Evolutionary conservation across 164 flowering plant genomes (phyloP), one percentile per base, ranked within the genome.

Genomic region (Hamamelis virginiana): DNA sequence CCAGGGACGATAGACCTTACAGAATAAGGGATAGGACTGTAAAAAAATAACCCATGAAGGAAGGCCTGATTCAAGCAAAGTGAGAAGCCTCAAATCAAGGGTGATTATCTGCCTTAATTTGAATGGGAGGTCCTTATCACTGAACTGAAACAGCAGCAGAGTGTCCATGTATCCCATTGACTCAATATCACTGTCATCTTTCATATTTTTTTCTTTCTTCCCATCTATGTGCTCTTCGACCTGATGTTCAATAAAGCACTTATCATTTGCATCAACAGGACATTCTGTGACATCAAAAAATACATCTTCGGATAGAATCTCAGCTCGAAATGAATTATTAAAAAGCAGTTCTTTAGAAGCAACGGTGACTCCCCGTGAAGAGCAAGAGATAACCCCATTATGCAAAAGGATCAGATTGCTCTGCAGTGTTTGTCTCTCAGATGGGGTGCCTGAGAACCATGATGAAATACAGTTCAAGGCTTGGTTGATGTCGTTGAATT

Each of bases 21-120:
- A 62, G 51, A 75, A 72, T 64, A 75, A 47, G 44, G 81, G 81
- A 69, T 78, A 78, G 3, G 81, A 78, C 50, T 75, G 81, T 15
- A 78, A 59, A 71, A 78, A 78, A 53, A 78, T 72, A 59, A 78
- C 81, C 81, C 81, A 78, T 56, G 76, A 47, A n/a, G 81, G 81
- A 59, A 78, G 78, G 19, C 81, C 78, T 8, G 74, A 72, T 66
- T 78, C 81, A 1, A 78, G 74, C 66, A 75, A 68, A 9, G 76
- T 67, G 44, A 78, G 76, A 66, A 78, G 78, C 72, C 76, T 66
- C 64, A 72, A 58, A 73, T 72, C 69, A 9, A 69, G 70, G 9
- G 74, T 78, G 58, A 78, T 78, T 57, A 78, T 72, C 51, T 72
- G 38, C 71, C 50, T 69, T 67, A 75, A 52, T 64, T 66, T 75